Evolutionary conservation across 2,329 filamentous ascomycete species (phyloP).

Genomic region (Trichophyton rubrum): DNA sequence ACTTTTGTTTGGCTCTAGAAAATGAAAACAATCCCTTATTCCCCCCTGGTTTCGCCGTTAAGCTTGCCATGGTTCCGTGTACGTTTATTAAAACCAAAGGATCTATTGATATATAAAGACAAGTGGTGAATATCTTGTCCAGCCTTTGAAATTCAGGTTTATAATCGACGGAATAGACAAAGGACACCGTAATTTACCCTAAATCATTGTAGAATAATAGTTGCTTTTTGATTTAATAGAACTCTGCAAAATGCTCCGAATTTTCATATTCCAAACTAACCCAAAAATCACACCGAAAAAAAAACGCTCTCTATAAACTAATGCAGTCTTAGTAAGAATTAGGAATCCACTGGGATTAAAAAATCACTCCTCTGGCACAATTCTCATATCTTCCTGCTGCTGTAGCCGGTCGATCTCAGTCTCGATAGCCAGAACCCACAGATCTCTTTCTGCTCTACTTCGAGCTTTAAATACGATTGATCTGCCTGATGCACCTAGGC

Average conservation of each 20-base stretch:
- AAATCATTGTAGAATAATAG: not conserved
- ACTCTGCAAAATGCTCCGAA: too few relatives aligned
- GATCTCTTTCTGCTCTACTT: conserved; percentile 52
- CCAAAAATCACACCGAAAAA: not conserved
- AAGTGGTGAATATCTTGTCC: too few relatives aligned
- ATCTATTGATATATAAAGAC: too few relatives aligned
- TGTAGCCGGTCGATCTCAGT: conserved; percentile 53
- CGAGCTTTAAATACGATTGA: conserved; percentile 55
- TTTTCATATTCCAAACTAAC: too few relatives aligned
- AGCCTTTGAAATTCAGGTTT: too few relatives aligned
- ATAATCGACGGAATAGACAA: too few relatives aligned
- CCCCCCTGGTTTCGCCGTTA: too few relatives aligned
- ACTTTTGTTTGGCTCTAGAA: not conserved
- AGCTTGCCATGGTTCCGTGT: too few relatives aligned
- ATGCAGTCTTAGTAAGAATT: not conserved
- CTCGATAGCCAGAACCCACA: conserved; percentile 54
- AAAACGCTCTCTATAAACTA: not conserved
- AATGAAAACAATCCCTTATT: too few relatives aligned
- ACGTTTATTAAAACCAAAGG: too few relatives aligned
- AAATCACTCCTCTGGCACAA: conserved; percentile 20
- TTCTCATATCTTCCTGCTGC: conserved; percentile 39
- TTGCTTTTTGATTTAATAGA: not conserved
- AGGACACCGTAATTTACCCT: too few relatives aligned
- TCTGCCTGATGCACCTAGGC: conserved; percentile 47
- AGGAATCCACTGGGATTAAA: not conserved